A percentile compares a stretch with the other conserved stretches of the same genome.
Conservation (phyloP, 108 stramenopile species). For the Pelagomonas calceolata region DNA sequence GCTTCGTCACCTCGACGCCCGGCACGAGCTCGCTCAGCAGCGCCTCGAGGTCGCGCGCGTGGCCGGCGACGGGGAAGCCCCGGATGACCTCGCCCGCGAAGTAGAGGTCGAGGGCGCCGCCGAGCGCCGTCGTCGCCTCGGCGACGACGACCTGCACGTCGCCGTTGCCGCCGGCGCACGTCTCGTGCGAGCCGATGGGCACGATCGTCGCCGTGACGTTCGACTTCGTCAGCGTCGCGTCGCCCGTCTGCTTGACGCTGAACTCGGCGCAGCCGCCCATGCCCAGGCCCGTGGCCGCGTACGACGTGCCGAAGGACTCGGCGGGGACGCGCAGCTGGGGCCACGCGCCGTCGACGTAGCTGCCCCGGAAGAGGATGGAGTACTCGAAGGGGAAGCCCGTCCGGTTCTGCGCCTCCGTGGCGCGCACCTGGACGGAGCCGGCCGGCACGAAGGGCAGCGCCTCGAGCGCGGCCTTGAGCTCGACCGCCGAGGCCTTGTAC, state of each 20-base stretch:
- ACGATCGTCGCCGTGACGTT: conserved; percentile 5
- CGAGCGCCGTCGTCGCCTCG: conserved; percentile 13
- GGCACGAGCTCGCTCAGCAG: conserved; percentile 3
- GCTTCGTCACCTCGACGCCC: conserved; percentile 12
- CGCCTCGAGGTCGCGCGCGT: conserved; percentile 7
- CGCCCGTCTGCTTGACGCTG: background rate
- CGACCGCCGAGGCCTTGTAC: conserved; percentile 17
- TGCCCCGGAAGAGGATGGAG: conserved; percentile 3
- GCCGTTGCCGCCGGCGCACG: conserved; percentile 14
- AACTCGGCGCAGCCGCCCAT: background rate
- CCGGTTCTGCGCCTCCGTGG: background rate
- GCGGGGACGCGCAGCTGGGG: conserved; percentile 3
- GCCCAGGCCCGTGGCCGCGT: background rate
- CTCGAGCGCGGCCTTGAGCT: conserved; percentile 4
- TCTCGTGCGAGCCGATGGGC: conserved; percentile 6
- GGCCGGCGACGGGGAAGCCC: conserved; percentile 11
- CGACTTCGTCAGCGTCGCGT: background rate
- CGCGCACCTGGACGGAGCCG: background rate
- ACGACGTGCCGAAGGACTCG: conserved; percentile 1
- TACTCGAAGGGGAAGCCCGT: conserved; percentile 11
- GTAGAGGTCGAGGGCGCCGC: conserved; percentile 21
- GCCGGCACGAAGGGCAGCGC: conserved; percentile 8
- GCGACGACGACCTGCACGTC: conserved; percentile 26
- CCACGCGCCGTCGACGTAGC: conserved; percentile 11
- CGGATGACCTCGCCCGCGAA: conserved; percentile 1